These are phyloP conservation scores for Diaporthe aspalathi DNA, from an alignment of 2,329 filamentous ascomycete species.

Conservation along the genomic window DNA sequence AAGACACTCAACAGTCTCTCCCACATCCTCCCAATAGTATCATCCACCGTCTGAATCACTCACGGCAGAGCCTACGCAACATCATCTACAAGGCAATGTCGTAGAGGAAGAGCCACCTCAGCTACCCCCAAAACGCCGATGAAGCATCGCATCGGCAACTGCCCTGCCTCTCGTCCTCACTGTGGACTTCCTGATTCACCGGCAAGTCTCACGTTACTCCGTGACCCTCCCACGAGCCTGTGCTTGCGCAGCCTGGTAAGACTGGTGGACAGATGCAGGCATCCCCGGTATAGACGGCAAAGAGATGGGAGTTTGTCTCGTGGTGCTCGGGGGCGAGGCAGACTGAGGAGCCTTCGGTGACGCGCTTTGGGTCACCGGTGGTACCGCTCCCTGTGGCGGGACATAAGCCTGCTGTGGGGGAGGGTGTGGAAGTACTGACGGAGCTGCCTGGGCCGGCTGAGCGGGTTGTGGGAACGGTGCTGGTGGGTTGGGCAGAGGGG, in stretches of 20 bases:
- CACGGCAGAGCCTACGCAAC: neutral
- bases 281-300: constrained; percentile 38
- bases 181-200: neutral
- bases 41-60: neutral
- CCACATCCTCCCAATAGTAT: neutral
- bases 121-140: neutral
- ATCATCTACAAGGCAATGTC: neutral
- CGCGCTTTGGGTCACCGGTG: constrained; percentile 6
- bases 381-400: neutral
- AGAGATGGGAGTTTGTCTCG: constrained; percentile 37
- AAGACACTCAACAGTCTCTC: neutral
- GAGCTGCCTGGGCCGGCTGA: neutral
- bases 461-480: neutral
- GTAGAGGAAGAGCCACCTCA: neutral
- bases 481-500: constrained; percentile 25
- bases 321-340: constrained; percentile 12
- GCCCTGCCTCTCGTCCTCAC: too few relatives aligned
- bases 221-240: constrained; percentile 29
- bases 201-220: neutral
- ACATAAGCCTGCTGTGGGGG: neutral
- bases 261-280: constrained; percentile 39
- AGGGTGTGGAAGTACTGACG: constrained; percentile 3
- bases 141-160: neutral
- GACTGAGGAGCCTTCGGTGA: constrained; percentile 25
- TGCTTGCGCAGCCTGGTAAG: constrained; percentile 37